phyloP scores from a whole-genome alignment of 148 eudicot genomes.

The Vaccinium darrowii region DNA sequence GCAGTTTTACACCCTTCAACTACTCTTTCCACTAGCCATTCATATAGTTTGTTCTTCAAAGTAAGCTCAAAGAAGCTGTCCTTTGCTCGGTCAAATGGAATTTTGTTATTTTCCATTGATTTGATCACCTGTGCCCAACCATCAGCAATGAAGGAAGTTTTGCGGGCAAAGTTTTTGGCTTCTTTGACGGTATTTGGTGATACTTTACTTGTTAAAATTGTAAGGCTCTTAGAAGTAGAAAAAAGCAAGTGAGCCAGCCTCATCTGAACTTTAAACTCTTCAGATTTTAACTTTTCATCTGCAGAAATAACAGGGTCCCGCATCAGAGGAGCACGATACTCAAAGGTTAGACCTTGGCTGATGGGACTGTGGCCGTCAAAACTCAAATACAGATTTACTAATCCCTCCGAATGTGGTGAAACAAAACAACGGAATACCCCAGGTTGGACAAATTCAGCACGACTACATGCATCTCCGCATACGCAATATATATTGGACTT shows the following conservation, averaged over 20 bases:
- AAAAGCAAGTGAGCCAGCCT: slow-evolving; percentile 87
- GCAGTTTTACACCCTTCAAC: slow-evolving; percentile 50
- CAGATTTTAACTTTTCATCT: slow-evolving; percentile 47
- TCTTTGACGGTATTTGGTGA: slow-evolving; percentile 50
- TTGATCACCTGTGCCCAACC: slow-evolving; percentile 55
- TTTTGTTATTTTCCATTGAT: slow-evolving; percentile 41
- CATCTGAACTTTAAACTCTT: slow-evolving; percentile 60
- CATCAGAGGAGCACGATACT: slow-evolving; percentile 52
- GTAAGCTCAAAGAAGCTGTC: slow-evolving; percentile 69
- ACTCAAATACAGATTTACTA: slow-evolving; percentile 68
- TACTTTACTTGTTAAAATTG: slow-evolving; percentile 47
- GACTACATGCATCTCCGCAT: slow-evolving; percentile 65
- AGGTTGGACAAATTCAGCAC: slow-evolving; percentile 62
- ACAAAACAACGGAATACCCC: slow-evolving; percentile 87
- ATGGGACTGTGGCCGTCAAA: slow-evolving; percentile 68
- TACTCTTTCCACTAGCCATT: slow-evolving; percentile 85
- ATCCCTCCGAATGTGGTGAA: slow-evolving; percentile 63
- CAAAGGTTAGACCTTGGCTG: slow-evolving; percentile 70
- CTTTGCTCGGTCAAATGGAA: slow-evolving; percentile 62
- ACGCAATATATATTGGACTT: slow-evolving; percentile 54
- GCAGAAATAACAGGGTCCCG: slow-evolving; percentile 17
- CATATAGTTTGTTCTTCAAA: slow-evolving; percentile 66
- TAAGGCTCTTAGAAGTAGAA: slow-evolving; percentile 69
- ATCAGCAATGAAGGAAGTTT: slow-evolving; percentile 47
- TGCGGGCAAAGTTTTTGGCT: slow-evolving; percentile 61